These are phyloP conservation scores for Saccharata proteae DNA, from an alignment of 2,329 filamentous ascomycete genomes.

Conservation along the genomic window DNA sequence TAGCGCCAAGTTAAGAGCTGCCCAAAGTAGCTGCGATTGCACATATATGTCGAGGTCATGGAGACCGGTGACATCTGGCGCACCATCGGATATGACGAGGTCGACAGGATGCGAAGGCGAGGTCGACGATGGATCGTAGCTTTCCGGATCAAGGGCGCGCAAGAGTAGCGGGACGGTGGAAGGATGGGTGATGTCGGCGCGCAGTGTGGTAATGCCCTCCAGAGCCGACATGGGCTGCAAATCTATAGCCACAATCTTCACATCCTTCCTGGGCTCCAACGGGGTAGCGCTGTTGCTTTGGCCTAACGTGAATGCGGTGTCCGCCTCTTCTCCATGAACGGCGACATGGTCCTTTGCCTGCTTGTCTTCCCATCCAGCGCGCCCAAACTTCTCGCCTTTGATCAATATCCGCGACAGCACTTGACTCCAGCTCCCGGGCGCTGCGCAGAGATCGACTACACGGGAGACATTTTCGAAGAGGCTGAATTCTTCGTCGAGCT, in stretches of 20 bases:
- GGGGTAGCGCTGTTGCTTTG: neutral
- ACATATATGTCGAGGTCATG: constrained; percentile 98
- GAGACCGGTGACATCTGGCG: constrained; percentile 89
- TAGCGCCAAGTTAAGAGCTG: constrained; percentile 82
- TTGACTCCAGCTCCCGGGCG: constrained; percentile 94
- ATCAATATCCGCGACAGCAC: constrained; percentile 88
- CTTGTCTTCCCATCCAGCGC: constrained; percentile 75
- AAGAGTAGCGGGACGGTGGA: constrained; percentile 85
- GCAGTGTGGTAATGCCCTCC: constrained; percentile 80
- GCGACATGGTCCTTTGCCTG: constrained; percentile 52
- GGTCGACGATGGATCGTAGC: constrained; percentile 25
- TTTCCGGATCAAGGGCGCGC: constrained; percentile 65
- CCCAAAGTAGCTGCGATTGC: constrained; percentile 88
- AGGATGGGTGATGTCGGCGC: constrained; percentile 94
- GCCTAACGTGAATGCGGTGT: neutral
- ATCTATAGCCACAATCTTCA: constrained; percentile 93
- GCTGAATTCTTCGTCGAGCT: constrained; percentile 93
- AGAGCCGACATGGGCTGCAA: constrained; percentile 91
- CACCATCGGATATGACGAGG: constrained; percentile 87
- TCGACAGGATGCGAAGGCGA: constrained; percentile 67
- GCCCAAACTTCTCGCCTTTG: constrained; percentile 82
- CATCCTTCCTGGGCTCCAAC: constrained; percentile 47
- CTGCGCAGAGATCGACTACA: constrained; percentile 91
- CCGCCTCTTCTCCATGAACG: neutral
- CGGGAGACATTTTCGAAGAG: constrained; percentile 81